These are phyloP conservation scores for Glycine soja DNA, from an alignment of 306 rosid genomes.

Conservation along the genomic window DNA sequence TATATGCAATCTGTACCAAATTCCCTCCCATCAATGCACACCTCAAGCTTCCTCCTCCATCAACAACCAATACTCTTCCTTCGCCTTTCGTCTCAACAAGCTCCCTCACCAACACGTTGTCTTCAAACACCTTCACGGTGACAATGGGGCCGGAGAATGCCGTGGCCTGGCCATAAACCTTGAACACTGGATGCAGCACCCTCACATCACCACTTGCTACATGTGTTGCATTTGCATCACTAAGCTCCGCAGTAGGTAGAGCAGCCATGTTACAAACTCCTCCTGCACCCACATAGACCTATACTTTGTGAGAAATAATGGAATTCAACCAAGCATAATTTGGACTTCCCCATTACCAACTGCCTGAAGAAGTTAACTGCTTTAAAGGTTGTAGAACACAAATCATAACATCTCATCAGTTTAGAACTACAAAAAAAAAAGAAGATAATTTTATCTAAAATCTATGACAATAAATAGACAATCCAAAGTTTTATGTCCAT, in stretches of 20 bases:
- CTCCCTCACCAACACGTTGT: constrained; percentile 73
- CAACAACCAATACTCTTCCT: constrained; percentile 58
- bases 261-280: constrained; percentile 35
- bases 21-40: constrained; percentile 61
- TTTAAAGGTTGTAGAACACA: neutral
- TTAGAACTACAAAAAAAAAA: too few relatives aligned
- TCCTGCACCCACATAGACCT: constrained; percentile 22
- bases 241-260: constrained; percentile 54
- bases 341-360: neutral
- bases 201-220: constrained; percentile 51
- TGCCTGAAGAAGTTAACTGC: neutral
- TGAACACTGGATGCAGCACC: constrained; percentile 60
- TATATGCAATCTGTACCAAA: constrained; percentile 51
- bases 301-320: neutral
- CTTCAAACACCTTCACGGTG: constrained; percentile 80
- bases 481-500: too few relatives aligned
- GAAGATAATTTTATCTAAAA: too few relatives aligned
- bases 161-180: constrained; percentile 57
- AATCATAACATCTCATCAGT: neutral
- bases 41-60: constrained; percentile 62
- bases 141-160: constrained; percentile 67
- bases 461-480: too few relatives aligned
- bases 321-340: neutral
- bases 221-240: constrained; percentile 53
- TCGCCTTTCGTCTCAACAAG: constrained; percentile 69